phyloP scores from a whole-genome alignment of 768 basidiomycete species.

The Boletus fagicola region DNA sequence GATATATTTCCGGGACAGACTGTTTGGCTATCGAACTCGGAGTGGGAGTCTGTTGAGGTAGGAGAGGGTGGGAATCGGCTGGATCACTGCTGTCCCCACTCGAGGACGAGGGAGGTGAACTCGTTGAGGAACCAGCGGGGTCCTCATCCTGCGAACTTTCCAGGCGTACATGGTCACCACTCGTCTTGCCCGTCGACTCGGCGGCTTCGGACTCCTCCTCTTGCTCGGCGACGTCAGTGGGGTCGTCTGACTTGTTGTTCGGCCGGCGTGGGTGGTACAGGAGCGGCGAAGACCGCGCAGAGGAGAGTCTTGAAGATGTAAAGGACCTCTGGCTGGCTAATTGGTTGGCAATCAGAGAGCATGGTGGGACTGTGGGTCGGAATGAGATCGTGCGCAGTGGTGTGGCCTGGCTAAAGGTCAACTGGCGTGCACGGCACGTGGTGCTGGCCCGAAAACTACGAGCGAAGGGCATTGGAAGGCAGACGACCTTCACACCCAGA shows the following conservation, averaged over 20 bases:
- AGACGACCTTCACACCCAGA: conserved; percentile 18
- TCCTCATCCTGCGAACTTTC: conserved; percentile 33
- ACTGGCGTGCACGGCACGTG: conserved; percentile 12
- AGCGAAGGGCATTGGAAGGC: conserved; percentile 26
- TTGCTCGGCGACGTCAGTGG: conserved; percentile 22
- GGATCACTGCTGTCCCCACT: conserved; percentile 39
- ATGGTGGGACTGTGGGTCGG: conserved; percentile 4
- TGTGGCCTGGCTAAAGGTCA: conserved; percentile 9
- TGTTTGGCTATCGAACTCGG: conserved; percentile 73
- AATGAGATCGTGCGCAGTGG: conserved; percentile 13
- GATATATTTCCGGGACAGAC: conserved; percentile 86
- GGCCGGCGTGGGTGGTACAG: conserved; percentile 39
- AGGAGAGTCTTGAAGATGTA: conserved; percentile 21
- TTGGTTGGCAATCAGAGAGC: conserved; percentile 6
- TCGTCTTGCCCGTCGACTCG: conserved; percentile 21
- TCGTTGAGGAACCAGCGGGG: conserved; percentile 32
- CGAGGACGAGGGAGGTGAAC: conserved; percentile 40
- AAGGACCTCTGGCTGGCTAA: conserved; percentile 25
- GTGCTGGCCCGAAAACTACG: conserved; percentile 17
- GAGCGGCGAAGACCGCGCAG: conserved; percentile 33
- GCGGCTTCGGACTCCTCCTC: conserved; percentile 26
- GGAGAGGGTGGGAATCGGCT: conserved; percentile 40
- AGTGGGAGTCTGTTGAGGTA: conserved; percentile 36
- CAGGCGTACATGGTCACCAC: conserved; percentile 18
- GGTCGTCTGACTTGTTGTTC: conserved; percentile 35